phyloP scores from a whole-genome alignment of 2,329 filamentous ascomycete species.

The Aspergillus pseudonomiae region DNA sequence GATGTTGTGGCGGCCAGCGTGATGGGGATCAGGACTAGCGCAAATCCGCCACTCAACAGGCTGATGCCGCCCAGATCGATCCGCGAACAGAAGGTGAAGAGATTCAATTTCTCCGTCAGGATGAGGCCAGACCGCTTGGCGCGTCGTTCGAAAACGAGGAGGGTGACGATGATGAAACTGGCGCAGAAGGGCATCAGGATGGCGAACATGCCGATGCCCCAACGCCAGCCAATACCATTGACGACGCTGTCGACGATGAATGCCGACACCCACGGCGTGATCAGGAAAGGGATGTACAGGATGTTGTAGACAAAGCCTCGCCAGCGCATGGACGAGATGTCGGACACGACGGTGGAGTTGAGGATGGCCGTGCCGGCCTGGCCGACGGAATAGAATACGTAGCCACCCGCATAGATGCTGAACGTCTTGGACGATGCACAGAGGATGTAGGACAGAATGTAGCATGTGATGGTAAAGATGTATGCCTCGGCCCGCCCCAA shows the following conservation, averaged over 20 bases:
- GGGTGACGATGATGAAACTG: constrained; percentile 39
- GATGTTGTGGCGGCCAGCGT: constrained; percentile 49
- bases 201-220: constrained; percentile 50
- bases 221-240: constrained; percentile 47
- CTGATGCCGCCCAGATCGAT: constrained; percentile 47
- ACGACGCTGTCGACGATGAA: constrained; percentile 47
- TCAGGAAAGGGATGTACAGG: constrained; percentile 44
- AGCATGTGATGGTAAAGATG: constrained; percentile 36
- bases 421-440: constrained; percentile 40
- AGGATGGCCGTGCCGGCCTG: constrained; percentile 46
- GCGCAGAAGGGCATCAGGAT: constrained; percentile 46
- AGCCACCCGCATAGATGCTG: constrained; percentile 41
- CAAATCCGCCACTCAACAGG: constrained; percentile 53
- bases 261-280: constrained; percentile 46
- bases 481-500: constrained; percentile 46
- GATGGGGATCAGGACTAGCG: constrained; percentile 52
- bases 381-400: constrained; percentile 41
- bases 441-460: constrained; percentile 43
- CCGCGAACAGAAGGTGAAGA: constrained; percentile 35
- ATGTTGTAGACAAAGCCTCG: constrained; percentile 44
- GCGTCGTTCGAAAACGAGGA: constrained; percentile 42
- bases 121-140: constrained; percentile 33
- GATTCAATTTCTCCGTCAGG: constrained; percentile 26
- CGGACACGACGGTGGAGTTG: constrained; percentile 47
- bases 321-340: constrained; percentile 46